Evolutionary conservation across 805 yeast species (phyloP).

Genomic region (Nakazawaea wickerhamii): DNA sequence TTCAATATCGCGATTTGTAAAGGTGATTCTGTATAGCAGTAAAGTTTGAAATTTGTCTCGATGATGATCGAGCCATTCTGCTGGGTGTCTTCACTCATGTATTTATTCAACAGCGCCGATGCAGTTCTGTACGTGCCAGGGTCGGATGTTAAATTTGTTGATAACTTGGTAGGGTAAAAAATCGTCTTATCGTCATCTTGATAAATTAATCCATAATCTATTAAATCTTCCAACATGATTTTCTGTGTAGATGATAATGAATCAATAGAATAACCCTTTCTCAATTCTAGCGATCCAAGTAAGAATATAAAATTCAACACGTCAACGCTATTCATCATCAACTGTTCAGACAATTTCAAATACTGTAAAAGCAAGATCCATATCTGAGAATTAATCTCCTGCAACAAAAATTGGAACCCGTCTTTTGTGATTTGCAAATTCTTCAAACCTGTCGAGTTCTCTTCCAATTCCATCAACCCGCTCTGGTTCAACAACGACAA

Average conservation of each 20-base stretch:
- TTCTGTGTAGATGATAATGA: slow-evolving; percentile 75
- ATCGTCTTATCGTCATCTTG: slow-evolving; percentile 26
- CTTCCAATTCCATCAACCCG: slow-evolving; percentile 74
- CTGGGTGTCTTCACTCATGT: slow-evolving; percentile 35
- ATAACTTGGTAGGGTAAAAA: slow-evolving; percentile 87
- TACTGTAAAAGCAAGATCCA: slow-evolving; percentile 91
- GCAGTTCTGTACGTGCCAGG: slow-evolving; percentile 67
- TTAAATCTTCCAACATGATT: slow-evolving; percentile 80
- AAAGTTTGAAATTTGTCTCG: slow-evolving; percentile 90
- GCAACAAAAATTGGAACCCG: slow-evolving; percentile 91
- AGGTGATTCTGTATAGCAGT: slow-evolving; percentile 92
- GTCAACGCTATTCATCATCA: slow-evolving; percentile 93
- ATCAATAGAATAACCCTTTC: slow-evolving; percentile 72
- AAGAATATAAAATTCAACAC: slow-evolving; percentile 90
- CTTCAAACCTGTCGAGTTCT: slow-evolving; percentile 14
- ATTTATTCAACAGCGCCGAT: slow-evolving; percentile 68
- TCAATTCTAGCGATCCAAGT: slow-evolving; percentile 88
- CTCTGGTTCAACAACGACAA: slow-evolving; percentile 70
- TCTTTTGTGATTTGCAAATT: slow-evolving; percentile 72
- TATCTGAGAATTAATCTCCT: slow-evolving; percentile 88
- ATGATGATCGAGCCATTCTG: slow-evolving; percentile 68
- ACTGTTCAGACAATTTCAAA: slow-evolving; percentile 72
- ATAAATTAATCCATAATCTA: slow-evolving; percentile 89
- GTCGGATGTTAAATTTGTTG: slow-evolving; percentile 87
- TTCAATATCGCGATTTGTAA: slow-evolving; percentile 89